Conservation (phyloP, 2,329 filamentous ascomycete species). For the Ophiostoma sp. region DNA sequence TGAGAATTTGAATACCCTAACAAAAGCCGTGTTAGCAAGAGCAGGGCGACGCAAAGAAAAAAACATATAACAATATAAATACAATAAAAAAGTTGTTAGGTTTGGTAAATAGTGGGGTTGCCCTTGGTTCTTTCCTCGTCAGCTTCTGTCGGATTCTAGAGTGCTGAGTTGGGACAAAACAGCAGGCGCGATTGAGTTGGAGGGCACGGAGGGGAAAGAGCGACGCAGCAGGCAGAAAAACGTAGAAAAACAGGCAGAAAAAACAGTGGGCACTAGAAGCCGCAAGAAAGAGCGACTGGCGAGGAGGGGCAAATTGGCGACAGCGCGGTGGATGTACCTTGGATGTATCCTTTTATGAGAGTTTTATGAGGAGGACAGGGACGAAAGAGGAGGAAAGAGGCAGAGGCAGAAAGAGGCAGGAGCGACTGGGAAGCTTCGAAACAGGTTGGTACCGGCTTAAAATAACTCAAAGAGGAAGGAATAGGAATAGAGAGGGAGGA, state of each 20-base stretch:
- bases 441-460: not conserved
- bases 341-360: not conserved
- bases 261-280: slow-evolving; percentile 14
- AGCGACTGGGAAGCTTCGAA: not conserved
- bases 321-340: not conserved
- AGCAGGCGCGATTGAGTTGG: slow-evolving; percentile 3
- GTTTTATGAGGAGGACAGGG: not conserved
- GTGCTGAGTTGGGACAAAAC: not conserved
- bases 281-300: slow-evolving; percentile 13
- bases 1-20: slow-evolving; percentile 13
- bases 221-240: slow-evolving; percentile 16
- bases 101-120: slow-evolving; percentile 10
- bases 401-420: slow-evolving; percentile 3
- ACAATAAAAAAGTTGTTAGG: slow-evolving; percentile 2
- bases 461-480: not conserved
- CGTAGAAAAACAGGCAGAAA: not conserved
- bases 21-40: not conserved
- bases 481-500: not conserved
- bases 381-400: too few species aligned
- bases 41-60: not conserved
- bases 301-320: slow-evolving; percentile 7
- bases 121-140: not conserved
- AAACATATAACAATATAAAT: not conserved
- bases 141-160: slow-evolving; percentile 14
- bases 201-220: slow-evolving; percentile 13